phyloP scores from a whole-genome alignment of 2,329 filamentous ascomycete genomes.

The Fusarium siculi region DNA sequence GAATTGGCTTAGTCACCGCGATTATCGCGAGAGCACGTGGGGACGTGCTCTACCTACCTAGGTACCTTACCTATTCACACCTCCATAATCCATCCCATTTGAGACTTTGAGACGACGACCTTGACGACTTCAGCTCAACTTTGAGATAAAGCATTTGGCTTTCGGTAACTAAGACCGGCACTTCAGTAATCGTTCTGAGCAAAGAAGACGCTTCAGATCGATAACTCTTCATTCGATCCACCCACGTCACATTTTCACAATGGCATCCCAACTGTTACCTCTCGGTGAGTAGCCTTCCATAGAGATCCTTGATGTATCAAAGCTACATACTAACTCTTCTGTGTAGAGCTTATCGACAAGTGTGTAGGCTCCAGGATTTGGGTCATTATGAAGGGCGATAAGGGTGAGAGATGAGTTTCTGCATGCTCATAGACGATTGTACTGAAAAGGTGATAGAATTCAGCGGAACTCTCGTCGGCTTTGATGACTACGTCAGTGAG shows the following conservation, averaged over 20 bases:
- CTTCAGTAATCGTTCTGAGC: not conserved
- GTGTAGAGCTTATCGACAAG: conserved; percentile 94
- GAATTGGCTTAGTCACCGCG: conserved; percentile 49
- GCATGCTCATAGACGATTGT: not conserved
- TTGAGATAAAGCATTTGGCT: conserved; percentile 1
- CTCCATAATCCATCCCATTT: conserved; percentile 44
- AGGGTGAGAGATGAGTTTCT: conserved; percentile 67
- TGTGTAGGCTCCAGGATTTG: conserved; percentile 97
- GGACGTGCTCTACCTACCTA: conserved; percentile 34
- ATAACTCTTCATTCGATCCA: not conserved
- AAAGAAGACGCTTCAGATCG: not conserved
- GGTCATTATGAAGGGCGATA: conserved; percentile 99
- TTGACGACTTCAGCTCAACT: conserved; percentile 24
- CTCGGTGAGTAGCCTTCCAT: conserved; percentile 62
- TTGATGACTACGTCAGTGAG: conserved; percentile 99
- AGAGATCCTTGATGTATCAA: not conserved
- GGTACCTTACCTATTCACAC: conserved; percentile 18
- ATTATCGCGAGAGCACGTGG: conserved; percentile 49
- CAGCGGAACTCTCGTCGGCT: conserved; percentile 91
- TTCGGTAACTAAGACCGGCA: not conserved
- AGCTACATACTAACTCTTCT: conserved; percentile 31
- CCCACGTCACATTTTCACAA: conserved; percentile 49
- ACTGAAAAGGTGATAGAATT: conserved; percentile 73
- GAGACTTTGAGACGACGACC: conserved; percentile 26
- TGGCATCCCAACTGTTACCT: conserved; percentile 80